Conservation (phyloP, 1,284 basidiomycete genomes). For the Puccinia triticina region DNA sequence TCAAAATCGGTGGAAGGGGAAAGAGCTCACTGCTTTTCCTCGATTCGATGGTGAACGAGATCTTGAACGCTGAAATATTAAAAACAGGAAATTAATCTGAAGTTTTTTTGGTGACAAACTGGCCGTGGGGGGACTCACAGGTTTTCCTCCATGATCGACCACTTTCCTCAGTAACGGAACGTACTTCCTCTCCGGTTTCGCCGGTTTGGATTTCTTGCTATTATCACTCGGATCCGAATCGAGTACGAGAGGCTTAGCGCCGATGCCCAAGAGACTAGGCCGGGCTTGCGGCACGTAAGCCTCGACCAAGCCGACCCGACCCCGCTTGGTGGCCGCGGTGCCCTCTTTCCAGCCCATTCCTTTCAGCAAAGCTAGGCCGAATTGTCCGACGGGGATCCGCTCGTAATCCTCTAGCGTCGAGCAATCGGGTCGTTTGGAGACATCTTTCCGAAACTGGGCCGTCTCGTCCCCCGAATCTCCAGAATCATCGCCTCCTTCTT, state of each 20-base stretch:
- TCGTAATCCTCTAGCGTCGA: slow-evolving; percentile 83
- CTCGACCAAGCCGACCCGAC: slow-evolving; percentile 66
- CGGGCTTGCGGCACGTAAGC: slow-evolving; percentile 79
- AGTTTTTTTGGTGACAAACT: neutral
- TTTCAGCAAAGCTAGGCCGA: slow-evolving; percentile 86
- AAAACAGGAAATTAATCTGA: neutral
- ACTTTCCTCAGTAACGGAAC: slow-evolving; percentile 35
- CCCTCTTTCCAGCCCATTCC: slow-evolving; percentile 97
- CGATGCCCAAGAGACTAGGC: slow-evolving; percentile 82
- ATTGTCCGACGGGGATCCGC: slow-evolving; percentile 85
- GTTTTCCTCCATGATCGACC: slow-evolving; percentile 6
- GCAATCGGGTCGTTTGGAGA: slow-evolving; percentile 56
- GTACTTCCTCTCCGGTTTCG: slow-evolving; percentile 21
- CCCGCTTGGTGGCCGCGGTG: slow-evolving; percentile 65
- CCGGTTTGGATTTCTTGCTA: neutral
- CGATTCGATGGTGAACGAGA: slow-evolving; percentile 21
- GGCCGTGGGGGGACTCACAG: neutral
- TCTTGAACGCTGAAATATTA: slow-evolving; percentile 41
- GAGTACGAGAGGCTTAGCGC: slow-evolving; percentile 72
- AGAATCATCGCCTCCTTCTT: neutral
- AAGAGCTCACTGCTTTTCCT: slow-evolving; percentile 46
- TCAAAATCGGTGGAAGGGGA: no score
- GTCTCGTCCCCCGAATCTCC: slow-evolving; percentile 33
- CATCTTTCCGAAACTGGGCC: slow-evolving; percentile 28
- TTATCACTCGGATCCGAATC: neutral